phyloP scores from a whole-genome alignment of 2,329 filamentous ascomycete genomes.

The Trichoderma harzianum region DNA sequence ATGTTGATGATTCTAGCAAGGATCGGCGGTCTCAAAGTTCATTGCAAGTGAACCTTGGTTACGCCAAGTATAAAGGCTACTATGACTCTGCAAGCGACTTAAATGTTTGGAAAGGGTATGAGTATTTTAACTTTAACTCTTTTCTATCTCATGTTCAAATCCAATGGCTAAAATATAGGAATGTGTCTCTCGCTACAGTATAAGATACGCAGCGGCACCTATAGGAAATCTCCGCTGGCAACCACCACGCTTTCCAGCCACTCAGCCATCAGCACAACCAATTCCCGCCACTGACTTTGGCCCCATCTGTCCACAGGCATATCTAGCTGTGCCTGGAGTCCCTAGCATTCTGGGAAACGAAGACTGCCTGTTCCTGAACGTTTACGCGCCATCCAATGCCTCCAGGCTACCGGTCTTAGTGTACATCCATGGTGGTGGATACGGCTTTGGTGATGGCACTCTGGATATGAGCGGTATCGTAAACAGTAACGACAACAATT shows the following conservation, averaged over 20 bases:
- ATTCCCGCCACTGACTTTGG: not conserved
- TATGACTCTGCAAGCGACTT: not conserved
- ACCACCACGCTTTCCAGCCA: not conserved
- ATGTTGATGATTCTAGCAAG: not conserved
- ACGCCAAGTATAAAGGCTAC: not conserved
- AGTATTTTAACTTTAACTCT: not conserved
- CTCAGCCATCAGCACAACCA: not conserved
- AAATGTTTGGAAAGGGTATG: not conserved
- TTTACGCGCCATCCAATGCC: not conserved
- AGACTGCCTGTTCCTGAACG: not conserved
- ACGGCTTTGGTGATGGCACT: not conserved
- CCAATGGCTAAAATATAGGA: not conserved
- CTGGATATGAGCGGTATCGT: not conserved
- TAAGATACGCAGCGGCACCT: not conserved
- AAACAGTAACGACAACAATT: not conserved
- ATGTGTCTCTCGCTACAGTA: not conserved
- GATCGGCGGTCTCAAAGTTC: not conserved
- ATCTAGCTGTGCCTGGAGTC: not conserved
- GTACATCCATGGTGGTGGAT: not conserved
- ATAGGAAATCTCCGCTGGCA: not conserved
- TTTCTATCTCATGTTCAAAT: not conserved
- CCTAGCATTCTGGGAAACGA: not conserved
- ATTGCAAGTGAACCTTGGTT: not conserved
- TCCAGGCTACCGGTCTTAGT: not conserved
- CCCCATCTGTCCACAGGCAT: not conserved